These are phyloP conservation scores for Sphagnurus paluster DNA, from an alignment of 1,284 basidiomycete genomes.

Conservation along the genomic window DNA sequence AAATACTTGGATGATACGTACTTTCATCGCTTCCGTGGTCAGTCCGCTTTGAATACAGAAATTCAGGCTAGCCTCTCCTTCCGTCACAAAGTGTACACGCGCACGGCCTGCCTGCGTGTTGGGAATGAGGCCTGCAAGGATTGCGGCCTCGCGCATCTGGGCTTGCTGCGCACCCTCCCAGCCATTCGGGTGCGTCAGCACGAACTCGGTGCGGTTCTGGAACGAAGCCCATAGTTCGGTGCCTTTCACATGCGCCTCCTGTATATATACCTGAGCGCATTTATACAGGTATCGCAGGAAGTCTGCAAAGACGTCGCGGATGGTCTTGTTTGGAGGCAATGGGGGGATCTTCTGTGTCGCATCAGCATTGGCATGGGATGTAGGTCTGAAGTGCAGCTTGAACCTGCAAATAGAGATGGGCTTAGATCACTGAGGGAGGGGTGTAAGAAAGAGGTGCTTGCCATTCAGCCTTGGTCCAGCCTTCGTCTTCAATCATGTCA, in stretches of 20 bases:
- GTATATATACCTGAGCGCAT: conserved; percentile 47
- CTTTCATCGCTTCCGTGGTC: conserved; percentile 36
- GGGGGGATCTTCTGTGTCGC: conserved; percentile 31
- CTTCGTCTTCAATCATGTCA: conserved; percentile 39
- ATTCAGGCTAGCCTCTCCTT: conserved; percentile 51
- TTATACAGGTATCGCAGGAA: conserved; percentile 49
- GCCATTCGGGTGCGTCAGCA: conserved; percentile 43
- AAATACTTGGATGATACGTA: conserved; percentile 14
- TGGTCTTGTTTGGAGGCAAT: conserved; percentile 41
- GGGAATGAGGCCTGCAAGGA: conserved; percentile 33
- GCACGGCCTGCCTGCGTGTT: conserved; percentile 31
- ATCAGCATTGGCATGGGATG: neutral
- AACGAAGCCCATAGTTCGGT: conserved; percentile 28
- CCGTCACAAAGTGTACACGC: conserved; percentile 47
- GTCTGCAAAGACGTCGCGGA: conserved; percentile 45
- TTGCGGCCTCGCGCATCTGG: conserved; percentile 39
- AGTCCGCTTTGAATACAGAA: conserved; percentile 43
- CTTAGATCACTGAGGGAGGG: neutral
- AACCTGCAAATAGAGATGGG: conserved; percentile 35
- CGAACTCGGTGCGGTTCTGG: conserved; percentile 29
- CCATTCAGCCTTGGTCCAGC: conserved; percentile 43
- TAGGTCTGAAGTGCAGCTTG: conserved; percentile 45
- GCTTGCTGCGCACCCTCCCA: conserved; percentile 44
- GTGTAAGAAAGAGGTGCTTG: conserved; percentile 13
- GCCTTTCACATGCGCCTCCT: conserved; percentile 47